phyloP scores from a whole-genome alignment of 106 monocot genomes.

The Dendrobium catenatum region DNA sequence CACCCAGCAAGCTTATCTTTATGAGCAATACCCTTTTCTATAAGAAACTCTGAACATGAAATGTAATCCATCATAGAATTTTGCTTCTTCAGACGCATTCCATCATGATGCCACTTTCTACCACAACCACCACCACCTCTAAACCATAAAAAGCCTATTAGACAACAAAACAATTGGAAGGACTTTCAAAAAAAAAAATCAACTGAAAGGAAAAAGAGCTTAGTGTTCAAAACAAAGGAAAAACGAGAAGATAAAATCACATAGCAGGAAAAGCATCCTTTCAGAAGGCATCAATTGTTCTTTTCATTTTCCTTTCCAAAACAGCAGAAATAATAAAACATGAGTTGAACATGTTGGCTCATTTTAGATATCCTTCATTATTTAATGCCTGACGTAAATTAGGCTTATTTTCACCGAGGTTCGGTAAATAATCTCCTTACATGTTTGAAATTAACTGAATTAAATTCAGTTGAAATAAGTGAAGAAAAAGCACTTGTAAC shows the following conservation, averaged over 20 bases:
- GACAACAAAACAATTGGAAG: not conserved
- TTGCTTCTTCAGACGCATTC: slow-evolving; percentile 48
- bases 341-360: not conserved
- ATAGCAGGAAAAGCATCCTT: not conserved
- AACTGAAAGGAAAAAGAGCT: not conserved
- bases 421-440: not conserved
- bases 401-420: not conserved
- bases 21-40: slow-evolving; percentile 53
- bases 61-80: slow-evolving; percentile 85
- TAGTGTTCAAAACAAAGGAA: not conserved
- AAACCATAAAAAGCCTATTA: slow-evolving; percentile 7
- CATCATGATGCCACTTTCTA: slow-evolving; percentile 87
- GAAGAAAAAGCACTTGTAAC: not conserved
- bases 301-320: not conserved
- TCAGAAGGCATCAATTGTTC: not conserved
- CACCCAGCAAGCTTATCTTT: slow-evolving; percentile 88
- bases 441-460: not conserved
- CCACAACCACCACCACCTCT: slow-evolving; percentile 86
- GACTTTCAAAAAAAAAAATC: not conserved
- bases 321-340: not conserved
- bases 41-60: slow-evolving; percentile 83
- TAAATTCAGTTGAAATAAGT: not conserved
- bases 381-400: not conserved
- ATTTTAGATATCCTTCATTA: not conserved
- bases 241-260: not conserved